Base-by-base conservation (phyloP, 1,284 basidiomycete genomes). In the Calocybe gambosa region DNA sequence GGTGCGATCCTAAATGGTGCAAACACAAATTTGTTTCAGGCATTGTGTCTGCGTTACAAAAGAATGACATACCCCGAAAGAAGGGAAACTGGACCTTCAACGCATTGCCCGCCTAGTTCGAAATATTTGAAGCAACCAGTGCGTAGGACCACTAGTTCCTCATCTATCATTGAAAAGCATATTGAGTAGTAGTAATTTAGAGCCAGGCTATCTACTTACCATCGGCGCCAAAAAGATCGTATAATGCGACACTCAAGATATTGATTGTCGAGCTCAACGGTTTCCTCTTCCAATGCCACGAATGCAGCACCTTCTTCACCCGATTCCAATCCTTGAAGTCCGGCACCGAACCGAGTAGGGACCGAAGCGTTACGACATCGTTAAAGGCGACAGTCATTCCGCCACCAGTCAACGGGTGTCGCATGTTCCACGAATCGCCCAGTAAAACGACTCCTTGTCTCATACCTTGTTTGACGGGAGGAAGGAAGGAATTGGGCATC, bases 351-450 rank as follows among this genome's bases (percentile, higher is more conserved):
- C 68, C 64, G 0, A 95, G 68, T 49, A 89, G 68, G 21, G 80
- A 68, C 0, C 81, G 75, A 7, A 96, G 72, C 16, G 89, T 60
- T 13, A 92, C 82, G 12, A 88, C 86, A 56, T 96, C 93, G 60
- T 84, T 77, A 46, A 96, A 73, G 1, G 91, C 92, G 36, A 95
- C 93, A 1, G 91, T 93, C 93, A 97, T 97, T 5, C 93, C 93
- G 15, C 92, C 95, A 8, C 96, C 96, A 0, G 95, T 99, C 9
- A 99, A 75, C 0, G 96, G 95, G 66, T 99, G 96, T 1, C 96
- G 87, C 94, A 99, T 99, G 64, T 99, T 99, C 87, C 93, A 95
- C 1, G 95, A 85, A 64, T 99, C 96, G 3, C 96, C 96, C 34
- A 97, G 74, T 47, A 99, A 78, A 52, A 99, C 74, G 6, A 85